Conservation (phyloP, 2,329 filamentous ascomycete species). For the Cordyceps militaris region DNA sequence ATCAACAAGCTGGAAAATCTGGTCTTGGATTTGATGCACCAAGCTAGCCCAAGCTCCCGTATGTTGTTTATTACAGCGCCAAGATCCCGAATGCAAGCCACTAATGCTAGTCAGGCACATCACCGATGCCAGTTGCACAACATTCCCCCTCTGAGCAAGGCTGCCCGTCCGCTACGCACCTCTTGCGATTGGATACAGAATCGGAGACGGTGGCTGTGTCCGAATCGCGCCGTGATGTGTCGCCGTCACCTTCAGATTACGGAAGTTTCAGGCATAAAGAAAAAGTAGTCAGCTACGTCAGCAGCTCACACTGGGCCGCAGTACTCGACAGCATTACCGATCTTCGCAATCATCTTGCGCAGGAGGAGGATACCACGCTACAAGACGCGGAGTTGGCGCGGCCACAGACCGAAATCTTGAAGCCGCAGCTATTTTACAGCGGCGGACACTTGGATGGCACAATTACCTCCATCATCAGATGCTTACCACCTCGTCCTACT, state of each 20-base stretch:
- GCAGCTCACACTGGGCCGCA: conserved; percentile 33
- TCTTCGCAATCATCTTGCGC: conserved; percentile 29
- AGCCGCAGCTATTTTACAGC: background rate
- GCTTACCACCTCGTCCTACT: conserved; percentile 24
- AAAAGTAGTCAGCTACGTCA: conserved; percentile 27
- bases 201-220: background rate
- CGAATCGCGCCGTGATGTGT: background rate
- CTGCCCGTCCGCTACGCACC: background rate
- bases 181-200: background rate
- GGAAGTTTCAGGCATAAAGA: conserved; percentile 24
- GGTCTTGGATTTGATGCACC: conserved; percentile 22
- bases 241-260: conserved; percentile 19
- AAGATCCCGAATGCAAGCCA: too few species aligned
- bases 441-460: background rate
- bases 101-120: too few species aligned
- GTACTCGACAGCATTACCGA: conserved; percentile 35
- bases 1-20: conserved; percentile 26
- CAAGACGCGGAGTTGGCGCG: background rate
- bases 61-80: too few species aligned
- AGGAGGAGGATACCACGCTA: conserved; percentile 20
- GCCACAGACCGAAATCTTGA: background rate
- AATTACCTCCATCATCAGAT: background rate
- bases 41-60: background rate
- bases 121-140: too few species aligned
- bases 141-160: too few species aligned